Evolutionary conservation across 2,329 filamentous ascomycete genomes (phyloP).

Genomic region (Coniochaeta prunicola): DNA sequence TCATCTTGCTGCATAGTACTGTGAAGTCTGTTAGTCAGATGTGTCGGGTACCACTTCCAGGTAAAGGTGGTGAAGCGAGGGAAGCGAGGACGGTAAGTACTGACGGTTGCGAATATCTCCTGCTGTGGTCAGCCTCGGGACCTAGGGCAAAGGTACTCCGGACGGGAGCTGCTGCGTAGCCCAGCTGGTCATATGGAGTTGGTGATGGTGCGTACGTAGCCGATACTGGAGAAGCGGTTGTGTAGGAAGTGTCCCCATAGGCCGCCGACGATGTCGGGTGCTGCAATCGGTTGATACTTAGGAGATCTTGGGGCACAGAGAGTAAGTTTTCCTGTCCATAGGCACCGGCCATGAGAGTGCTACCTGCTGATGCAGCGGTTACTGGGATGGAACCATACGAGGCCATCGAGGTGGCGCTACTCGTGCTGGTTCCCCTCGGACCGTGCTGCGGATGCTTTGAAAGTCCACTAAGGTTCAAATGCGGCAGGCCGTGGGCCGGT

Average conservation of each 20-base stretch:
- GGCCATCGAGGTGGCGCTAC: conserved; percentile 54
- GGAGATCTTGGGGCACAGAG: conserved; percentile 66
- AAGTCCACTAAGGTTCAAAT: conserved; percentile 49
- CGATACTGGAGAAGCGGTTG: conserved; percentile 60
- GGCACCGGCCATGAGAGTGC: conserved; percentile 48
- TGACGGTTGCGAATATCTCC: conserved; percentile 82
- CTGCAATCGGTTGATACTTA: conserved; percentile 58
- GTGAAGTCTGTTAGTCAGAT: conserved; percentile 12
- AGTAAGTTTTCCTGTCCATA: conserved; percentile 61
- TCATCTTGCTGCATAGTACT: conserved; percentile 17
- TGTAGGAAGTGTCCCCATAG: conserved; percentile 64
- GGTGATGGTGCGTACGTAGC: conserved; percentile 60
- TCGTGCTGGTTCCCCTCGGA: conserved; percentile 43
- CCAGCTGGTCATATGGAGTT: conserved; percentile 67
- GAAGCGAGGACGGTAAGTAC: conserved; percentile 46
- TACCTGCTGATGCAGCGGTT: conserved; percentile 67
- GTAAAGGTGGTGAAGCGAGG: conserved; percentile 11
- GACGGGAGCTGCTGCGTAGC: conserved; percentile 62
- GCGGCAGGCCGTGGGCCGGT: conserved; percentile 36
- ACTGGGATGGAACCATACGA: conserved; percentile 68
- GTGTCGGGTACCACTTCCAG: conserved; percentile 17
- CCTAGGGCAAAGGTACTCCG: conserved; percentile 51
- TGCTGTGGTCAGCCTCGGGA: conserved; percentile 44
- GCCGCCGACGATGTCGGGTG: conserved; percentile 52
- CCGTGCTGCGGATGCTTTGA: conserved; percentile 39